phyloP scores from a whole-genome alignment of 805 yeast genomes.

The Nakazawaea peltata region DNA sequence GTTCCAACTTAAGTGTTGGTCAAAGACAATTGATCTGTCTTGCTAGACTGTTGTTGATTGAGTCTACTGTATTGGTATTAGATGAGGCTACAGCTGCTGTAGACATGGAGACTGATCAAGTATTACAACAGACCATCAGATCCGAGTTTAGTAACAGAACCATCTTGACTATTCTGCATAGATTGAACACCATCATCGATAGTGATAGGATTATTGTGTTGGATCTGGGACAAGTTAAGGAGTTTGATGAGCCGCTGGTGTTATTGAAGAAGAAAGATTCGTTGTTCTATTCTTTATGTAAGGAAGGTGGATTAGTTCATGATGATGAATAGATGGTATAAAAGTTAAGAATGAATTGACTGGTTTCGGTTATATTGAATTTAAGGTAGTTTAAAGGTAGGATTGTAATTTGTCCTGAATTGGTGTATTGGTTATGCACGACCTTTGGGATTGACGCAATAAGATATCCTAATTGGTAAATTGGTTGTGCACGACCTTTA shows the following conservation, averaged over 20 bases:
- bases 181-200: conserved; percentile 64
- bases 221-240: conserved; percentile 59
- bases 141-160: conserved; percentile 57
- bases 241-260: conserved; percentile 52
- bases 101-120: conserved; percentile 64
- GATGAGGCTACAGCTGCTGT: conserved; percentile 77
- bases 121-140: conserved; percentile 60
- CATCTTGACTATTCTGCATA: conserved; percentile 63
- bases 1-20: conserved; percentile 51
- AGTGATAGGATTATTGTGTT: conserved; percentile 58
- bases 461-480: too few species aligned
- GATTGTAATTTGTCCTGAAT: too few species aligned
- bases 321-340: conserved; percentile 9
- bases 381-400: too few species aligned
- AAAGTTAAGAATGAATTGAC: background rate
- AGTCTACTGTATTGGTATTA: conserved; percentile 46
- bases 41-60: conserved; percentile 55
- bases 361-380: too few species aligned
- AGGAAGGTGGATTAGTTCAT: conserved; percentile 54
- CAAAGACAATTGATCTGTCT: conserved; percentile 59
- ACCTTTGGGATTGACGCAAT: too few species aligned
- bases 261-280: conserved; percentile 53
- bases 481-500: too few species aligned
- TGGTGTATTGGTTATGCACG: too few species aligned
- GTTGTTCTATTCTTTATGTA: conserved; percentile 61